A percentile compares a stretch with the other conserved stretches of the same genome.
Conservation (phyloP, 345 rosid genomes). For the Hevea brasiliensis region DNA sequence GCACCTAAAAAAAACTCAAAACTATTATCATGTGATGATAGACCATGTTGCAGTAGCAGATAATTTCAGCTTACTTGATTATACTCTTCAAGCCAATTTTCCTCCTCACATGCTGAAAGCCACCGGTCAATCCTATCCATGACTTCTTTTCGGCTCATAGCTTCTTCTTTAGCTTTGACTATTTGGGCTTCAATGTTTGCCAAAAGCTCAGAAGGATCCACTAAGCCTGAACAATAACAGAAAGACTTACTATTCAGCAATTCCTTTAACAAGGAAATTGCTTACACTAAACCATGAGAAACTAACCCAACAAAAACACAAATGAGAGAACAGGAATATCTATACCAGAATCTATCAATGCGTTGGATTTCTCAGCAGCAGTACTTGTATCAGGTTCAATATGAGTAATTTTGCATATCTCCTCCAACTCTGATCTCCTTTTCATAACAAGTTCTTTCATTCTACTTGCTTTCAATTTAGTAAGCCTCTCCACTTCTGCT, state of each 20-base stretch:
- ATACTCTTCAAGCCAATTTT: slow-evolving; percentile 95
- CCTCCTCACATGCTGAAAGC: slow-evolving; percentile 95
- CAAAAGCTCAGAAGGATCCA: slow-evolving; percentile 88
- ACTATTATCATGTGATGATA: slow-evolving; percentile 1
- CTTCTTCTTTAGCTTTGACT: slow-evolving; percentile 75
- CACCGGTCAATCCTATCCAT: slow-evolving; percentile 91
- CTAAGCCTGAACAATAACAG: slow-evolving; percentile 58
- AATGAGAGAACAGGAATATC: slow-evolving; percentile 7
- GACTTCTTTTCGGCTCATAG: slow-evolving; percentile 82
- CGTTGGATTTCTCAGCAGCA: slow-evolving; percentile 83
- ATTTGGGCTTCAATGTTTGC: slow-evolving; percentile 79
- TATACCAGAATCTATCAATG: slow-evolving; percentile 88
- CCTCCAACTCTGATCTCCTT: slow-evolving; percentile 80
- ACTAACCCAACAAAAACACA: not conserved
- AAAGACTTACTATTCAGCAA: not conserved
- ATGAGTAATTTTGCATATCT: slow-evolving; percentile 66
- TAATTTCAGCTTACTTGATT: slow-evolving; percentile 54
- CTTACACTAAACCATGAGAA: not conserved
- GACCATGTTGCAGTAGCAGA: not conserved
- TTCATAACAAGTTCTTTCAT: slow-evolving; percentile 97
- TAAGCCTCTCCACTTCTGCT: slow-evolving; percentile 77
- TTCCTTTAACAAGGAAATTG: slow-evolving; percentile 4
- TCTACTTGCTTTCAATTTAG: slow-evolving; percentile 78
- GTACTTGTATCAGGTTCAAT: slow-evolving; percentile 87
- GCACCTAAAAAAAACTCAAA: not conserved